Conservation (phyloP, 768 basidiomycete genomes). For the Imleria badia region DNA sequence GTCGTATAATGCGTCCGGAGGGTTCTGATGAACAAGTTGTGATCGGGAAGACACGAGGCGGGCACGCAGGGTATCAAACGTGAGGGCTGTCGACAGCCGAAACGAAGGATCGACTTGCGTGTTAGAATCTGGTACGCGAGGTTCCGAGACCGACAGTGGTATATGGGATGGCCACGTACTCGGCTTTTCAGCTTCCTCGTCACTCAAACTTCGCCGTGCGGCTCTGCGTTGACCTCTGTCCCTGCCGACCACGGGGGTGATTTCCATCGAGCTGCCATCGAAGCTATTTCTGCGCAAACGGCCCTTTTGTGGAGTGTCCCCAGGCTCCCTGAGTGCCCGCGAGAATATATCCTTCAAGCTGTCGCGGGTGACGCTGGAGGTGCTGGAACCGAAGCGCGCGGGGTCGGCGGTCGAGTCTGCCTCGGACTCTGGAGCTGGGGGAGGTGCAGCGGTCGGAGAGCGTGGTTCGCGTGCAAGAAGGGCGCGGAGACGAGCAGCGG, state of each 20-base stretch:
- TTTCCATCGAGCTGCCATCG: slow-evolving; percentile 59
- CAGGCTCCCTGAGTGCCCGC: slow-evolving; percentile 62
- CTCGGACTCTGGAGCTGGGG: slow-evolving; percentile 30
- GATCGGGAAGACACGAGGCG: slow-evolving; percentile 41
- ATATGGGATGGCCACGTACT: slow-evolving; percentile 40
- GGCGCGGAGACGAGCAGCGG: slow-evolving; percentile 64
- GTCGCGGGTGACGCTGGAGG: slow-evolving; percentile 52
- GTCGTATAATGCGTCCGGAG: slow-evolving; percentile 33
- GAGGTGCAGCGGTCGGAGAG: slow-evolving; percentile 28
- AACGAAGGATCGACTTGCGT: slow-evolving; percentile 37
- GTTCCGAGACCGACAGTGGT: slow-evolving; percentile 4
- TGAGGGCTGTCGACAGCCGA: slow-evolving; percentile 43
- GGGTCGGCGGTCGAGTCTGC: slow-evolving; percentile 16
- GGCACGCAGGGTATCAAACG: slow-evolving; percentile 48
- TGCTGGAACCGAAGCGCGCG: slow-evolving; percentile 23
- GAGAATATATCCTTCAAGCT: slow-evolving; percentile 66
- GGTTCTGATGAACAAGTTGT: slow-evolving; percentile 37
- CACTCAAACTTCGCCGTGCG: slow-evolving; percentile 61
- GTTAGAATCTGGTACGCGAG: slow-evolving; percentile 18
- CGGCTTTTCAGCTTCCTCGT: slow-evolving; percentile 61
- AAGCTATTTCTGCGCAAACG: slow-evolving; percentile 56
- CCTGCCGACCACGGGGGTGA: slow-evolving; percentile 45
- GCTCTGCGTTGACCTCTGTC: slow-evolving; percentile 45
- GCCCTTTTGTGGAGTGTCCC: slow-evolving; percentile 60
- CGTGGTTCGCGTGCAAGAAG: slow-evolving; percentile 53